These are phyloP conservation scores for Juglanconis oblonga DNA, from an alignment of 2,329 filamentous ascomycete species.

Conservation along the genomic window DNA sequence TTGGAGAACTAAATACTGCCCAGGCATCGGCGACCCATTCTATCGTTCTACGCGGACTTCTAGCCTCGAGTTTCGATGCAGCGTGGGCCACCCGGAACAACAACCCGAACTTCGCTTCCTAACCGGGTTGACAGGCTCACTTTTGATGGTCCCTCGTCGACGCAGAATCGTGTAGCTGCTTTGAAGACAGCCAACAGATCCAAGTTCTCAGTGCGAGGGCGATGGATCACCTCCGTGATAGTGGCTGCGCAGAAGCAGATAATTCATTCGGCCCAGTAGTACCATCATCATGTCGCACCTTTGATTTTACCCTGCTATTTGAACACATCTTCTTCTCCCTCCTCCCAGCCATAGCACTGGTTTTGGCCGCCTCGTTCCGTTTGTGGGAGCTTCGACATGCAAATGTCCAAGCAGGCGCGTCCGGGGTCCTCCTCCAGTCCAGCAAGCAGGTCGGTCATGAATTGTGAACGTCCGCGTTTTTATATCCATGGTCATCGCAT, in stretches of 20 bases:
- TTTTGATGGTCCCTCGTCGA: no score
- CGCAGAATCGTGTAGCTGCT: no score
- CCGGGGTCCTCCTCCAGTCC: neutral
- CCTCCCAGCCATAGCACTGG: neutral
- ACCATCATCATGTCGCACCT: neutral
- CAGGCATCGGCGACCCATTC: no score
- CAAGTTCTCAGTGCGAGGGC: neutral
- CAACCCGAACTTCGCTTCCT: no score
- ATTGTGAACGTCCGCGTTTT: neutral
- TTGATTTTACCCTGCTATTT: neutral
- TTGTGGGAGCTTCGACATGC: neutral
- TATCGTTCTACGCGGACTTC: no score
- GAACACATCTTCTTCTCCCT: neutral
- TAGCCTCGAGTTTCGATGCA: no score
- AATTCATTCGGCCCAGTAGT: neutral
- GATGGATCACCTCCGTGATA: neutral
- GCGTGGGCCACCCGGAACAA: no score
- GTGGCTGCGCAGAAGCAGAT: neutral
- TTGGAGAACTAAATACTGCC: no score
- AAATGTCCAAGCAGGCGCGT: neutral
- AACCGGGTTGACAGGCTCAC: no score
- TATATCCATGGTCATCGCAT: neutral
- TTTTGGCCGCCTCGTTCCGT: neutral
- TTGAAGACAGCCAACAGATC: no score
- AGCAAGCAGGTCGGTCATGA: neutral